Evolutionary conservation across 768 basidiomycete genomes (phyloP).

Genomic region (Trichaptum fuscoviolaceum): DNA sequence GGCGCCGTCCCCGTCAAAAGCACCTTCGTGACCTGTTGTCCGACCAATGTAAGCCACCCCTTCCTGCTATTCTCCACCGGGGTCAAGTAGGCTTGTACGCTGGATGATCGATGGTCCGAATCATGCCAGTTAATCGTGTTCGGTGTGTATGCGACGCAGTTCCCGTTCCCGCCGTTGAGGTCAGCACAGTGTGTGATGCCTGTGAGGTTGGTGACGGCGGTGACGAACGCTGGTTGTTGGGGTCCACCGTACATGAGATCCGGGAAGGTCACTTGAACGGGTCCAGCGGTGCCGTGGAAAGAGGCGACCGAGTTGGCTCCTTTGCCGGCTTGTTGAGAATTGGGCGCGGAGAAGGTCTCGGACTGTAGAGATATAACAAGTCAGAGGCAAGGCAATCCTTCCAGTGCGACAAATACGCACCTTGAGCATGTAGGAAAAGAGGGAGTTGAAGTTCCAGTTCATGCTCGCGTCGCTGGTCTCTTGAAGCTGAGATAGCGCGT

Average conservation of each 20-base stretch:
- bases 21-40: slow-evolving; percentile 43
- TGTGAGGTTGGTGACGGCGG: slow-evolving; percentile 41
- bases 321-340: slow-evolving; percentile 37
- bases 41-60: slow-evolving; percentile 45
- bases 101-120: slow-evolving; percentile 48
- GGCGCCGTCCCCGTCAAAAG: slow-evolving; percentile 31
- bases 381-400: slow-evolving; percentile 7
- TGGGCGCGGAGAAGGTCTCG: slow-evolving; percentile 44
- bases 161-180: slow-evolving; percentile 50
- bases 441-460: slow-evolving; percentile 26
- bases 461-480: slow-evolving; percentile 17
- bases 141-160: slow-evolving; percentile 52
- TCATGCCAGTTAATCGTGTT: slow-evolving; percentile 46
- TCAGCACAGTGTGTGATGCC: slow-evolving; percentile 45
- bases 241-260: slow-evolving; percentile 53
- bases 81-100: slow-evolving; percentile 48
- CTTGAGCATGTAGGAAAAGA: slow-evolving; percentile 29
- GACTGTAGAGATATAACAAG: slow-evolving; percentile 27
- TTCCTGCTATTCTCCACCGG: slow-evolving; percentile 43
- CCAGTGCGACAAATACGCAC: slow-evolving; percentile 7
- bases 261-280: slow-evolving; percentile 49
- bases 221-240: slow-evolving; percentile 43
- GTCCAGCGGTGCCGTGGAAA: slow-evolving; percentile 49
- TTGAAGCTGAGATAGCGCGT: slow-evolving; percentile 35
- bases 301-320: slow-evolving; percentile 40